Evolutionary conservation across 257 asterid species (phyloP).

Genomic region (Jaltomata sinuosa): DNA sequence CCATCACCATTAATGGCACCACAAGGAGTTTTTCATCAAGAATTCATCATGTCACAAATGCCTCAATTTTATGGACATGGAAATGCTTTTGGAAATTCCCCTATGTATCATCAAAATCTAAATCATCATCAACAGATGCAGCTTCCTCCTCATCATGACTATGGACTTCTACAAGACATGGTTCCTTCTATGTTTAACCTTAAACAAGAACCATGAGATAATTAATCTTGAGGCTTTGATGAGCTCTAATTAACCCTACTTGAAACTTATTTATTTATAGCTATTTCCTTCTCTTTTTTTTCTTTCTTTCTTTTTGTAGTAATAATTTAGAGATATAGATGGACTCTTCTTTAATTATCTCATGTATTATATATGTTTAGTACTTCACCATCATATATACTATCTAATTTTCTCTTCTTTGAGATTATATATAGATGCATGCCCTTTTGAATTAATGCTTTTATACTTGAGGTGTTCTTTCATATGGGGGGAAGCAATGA

Average conservation of each 20-base stretch:
- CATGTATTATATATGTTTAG: neutral
- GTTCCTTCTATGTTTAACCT: conserved; percentile 27
- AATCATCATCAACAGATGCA: conserved; percentile 13
- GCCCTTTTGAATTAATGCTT: neutral
- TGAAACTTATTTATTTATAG: neutral
- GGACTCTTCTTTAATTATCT: neutral
- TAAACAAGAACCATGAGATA: conserved; percentile 17
- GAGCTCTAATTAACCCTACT: neutral
- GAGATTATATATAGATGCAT: neutral
- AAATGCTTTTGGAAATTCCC: neutral
- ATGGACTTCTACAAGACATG: conserved; percentile 31
- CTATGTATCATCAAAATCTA: conserved; percentile 15
- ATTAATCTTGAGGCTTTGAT: neutral
- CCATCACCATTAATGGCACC: conserved; percentile 4
- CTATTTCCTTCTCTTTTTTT: neutral
- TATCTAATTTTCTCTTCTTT: neutral
- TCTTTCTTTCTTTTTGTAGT: neutral
- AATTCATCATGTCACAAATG: conserved; percentile 11
- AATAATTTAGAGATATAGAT: neutral
- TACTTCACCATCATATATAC: neutral
- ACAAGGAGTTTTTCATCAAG: conserved; percentile 25
- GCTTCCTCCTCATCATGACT: conserved; percentile 11
- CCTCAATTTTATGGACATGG: neutral
- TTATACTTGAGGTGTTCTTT: neutral
- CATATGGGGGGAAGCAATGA: neutral